Base-by-base conservation (phyloP, 2,329 filamentous ascomycete species). In the Huntiella abstrusa region DNA sequence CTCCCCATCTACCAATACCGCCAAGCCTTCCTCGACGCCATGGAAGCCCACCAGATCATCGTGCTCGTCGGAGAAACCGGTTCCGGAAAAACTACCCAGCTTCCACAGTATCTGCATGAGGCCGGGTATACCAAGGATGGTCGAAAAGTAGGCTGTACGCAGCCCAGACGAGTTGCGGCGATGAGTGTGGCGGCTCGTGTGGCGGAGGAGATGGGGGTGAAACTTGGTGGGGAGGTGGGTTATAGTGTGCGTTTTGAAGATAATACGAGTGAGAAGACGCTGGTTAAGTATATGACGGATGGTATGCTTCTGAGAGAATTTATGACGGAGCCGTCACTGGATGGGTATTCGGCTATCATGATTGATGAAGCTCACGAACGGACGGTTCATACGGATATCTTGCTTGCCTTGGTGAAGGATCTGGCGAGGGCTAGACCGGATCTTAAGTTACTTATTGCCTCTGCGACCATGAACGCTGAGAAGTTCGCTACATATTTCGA, bases 141-240 rank as follows among this genome's bases (percentile, higher is more conserved):
- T 4, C 68, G 82, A 61, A 94, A 88, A 59, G 75, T 98, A 8
- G 88, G 83, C 4, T 94, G 87, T 56, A 98, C 91, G 0, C 91
- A 98, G 53, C 91, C 91, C 4, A 78, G 91, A 54, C 77, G 91
- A 67, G 91, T 98, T 8, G 91, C 91, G 3, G 91, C 91, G 28
- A 96, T 96, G 88, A 91, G 82, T 56, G 88, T 96, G 15, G 88
- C 91, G n/a, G 77, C 84, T 39, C 85, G 91, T 69, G 91, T 98
- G 2, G 84, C 88, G 0, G 87, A 96, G 47, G 91, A 98, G 59
- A 83, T 93, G 65, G 86, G 83, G 0, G 80, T 85, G 50, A 87
- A 88, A 59, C 65, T 96, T 8, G 91, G 91, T 1, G 82, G 84
- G 51, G 85, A 95, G 57, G 88, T 96, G 19, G 91, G 91, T 12